Percentiles rank a stretch among this genome's conserved stretches.
These are phyloP conservation scores for Crithidia mellificae DNA, from an alignment of 208 protist genomes.

Conservation along the genomic window DNA sequence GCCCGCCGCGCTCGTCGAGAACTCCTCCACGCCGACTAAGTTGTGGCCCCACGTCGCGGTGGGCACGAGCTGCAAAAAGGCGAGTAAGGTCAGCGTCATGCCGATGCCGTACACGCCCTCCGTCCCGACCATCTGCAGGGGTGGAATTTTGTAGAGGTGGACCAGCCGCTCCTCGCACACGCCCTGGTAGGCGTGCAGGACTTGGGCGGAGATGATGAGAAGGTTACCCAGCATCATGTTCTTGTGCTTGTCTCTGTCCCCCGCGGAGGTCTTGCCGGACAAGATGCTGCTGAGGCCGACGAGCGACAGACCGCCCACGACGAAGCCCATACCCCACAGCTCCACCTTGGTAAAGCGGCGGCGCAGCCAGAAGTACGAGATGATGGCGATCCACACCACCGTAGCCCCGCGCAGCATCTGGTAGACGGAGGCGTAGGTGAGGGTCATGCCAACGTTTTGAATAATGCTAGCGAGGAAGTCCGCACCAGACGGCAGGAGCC, in stretches of 20 bases:
- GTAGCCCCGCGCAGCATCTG: conserved; percentile 93
- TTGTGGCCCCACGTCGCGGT: conserved; percentile 49
- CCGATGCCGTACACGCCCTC: conserved; percentile 90
- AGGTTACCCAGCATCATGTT: conserved; percentile 66
- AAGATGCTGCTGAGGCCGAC: conserved; percentile 67
- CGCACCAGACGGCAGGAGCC: conserved; percentile 58
- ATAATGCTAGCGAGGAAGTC: conserved; percentile 85
- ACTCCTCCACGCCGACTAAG: conserved; percentile 32
- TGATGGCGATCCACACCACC: conserved; percentile 84
- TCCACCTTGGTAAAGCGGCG: conserved; percentile 70
- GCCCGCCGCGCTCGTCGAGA: neutral
- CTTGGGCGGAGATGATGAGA: conserved; percentile 84
- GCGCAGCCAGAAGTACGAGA: conserved; percentile 84
- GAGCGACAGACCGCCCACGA: conserved; percentile 58
- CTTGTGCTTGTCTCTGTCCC: conserved; percentile 13
- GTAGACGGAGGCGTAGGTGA: conserved; percentile 89
- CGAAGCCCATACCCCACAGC: conserved; percentile 60
- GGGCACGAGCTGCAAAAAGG: conserved; percentile 75
- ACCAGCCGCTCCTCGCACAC: conserved; percentile 89
- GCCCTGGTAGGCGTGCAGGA: conserved; percentile 89
- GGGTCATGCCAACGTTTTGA: conserved; percentile 87
- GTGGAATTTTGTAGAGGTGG: conserved; percentile 61
- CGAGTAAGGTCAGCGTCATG: conserved; percentile 66
- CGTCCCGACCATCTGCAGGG: conserved; percentile 88
- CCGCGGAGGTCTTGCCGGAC: neutral